Percentiles rank a stretch among this genome's conserved stretches.
Conservation (phyloP, 1,139 yeast species). For the Candida sanyaensis region DNA sequence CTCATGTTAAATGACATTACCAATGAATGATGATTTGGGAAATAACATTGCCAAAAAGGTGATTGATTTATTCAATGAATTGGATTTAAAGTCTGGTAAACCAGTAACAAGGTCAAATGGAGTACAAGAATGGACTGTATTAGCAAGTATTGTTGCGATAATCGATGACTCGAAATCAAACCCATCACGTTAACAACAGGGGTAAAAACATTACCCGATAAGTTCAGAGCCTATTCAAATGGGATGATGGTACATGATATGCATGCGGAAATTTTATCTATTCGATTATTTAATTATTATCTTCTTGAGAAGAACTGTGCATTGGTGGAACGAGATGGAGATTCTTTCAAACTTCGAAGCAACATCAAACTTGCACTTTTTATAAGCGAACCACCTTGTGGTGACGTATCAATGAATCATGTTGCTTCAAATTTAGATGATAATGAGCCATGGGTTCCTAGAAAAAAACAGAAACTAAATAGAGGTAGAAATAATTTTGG, state of each 20-base stretch:
- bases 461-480: slow-evolving; percentile 8
- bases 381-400: slow-evolving; percentile 87
- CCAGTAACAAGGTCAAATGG: slow-evolving; percentile 66
- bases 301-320: slow-evolving; percentile 21
- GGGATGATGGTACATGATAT: slow-evolving; percentile 79
- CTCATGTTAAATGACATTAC: not conserved
- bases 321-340: slow-evolving; percentile 12
- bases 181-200: slow-evolving; percentile 74
- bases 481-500: slow-evolving; percentile 71
- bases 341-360: slow-evolving; percentile 27
- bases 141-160: slow-evolving; percentile 70
- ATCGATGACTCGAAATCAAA: slow-evolving; percentile 21
- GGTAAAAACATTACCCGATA: slow-evolving; percentile 72
- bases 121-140: slow-evolving; percentile 76
- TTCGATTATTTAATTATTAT: slow-evolving; percentile 65
- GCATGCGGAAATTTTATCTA: slow-evolving; percentile 82
- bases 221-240: slow-evolving; percentile 33
- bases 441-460: slow-evolving; percentile 22
- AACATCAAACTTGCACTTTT: slow-evolving; percentile 56
- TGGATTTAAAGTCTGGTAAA: slow-evolving; percentile 43
- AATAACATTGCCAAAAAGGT: slow-evolving; percentile 18
- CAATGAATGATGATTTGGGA: slow-evolving; percentile 13
- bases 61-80: slow-evolving; percentile 19
- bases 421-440: slow-evolving; percentile 18
- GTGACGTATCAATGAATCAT: slow-evolving; percentile 72